Evolutionary conservation across 768 basidiomycete genomes (phyloP), one percentile per base, ranked within the genome.

Genomic region (Dentipellis fragilis): DNA sequence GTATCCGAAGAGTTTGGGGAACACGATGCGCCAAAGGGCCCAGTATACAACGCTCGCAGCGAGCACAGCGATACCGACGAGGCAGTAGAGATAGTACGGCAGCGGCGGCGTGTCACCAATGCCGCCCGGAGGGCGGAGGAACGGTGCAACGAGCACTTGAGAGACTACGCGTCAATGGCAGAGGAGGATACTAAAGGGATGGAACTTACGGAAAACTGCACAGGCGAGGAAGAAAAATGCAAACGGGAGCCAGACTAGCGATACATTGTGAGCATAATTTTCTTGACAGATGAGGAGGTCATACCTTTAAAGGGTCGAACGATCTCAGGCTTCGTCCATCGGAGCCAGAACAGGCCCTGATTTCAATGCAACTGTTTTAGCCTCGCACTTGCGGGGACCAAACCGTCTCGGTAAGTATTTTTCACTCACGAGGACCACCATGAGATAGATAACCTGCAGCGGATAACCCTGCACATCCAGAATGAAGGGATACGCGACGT

Each of bases 61-160:
- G 68, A 80, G 68, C 55, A 81, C 66, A 0, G 62, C 75, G 54
- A 80, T 81, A 0, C 77, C 80, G 1, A 81, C 75, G 6, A 80
- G 68, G 58, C 77, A 78, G 61, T 81, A 81, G 74, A 81, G 60
- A 63, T 81, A 83, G 57, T 83, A 82, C 2, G 81, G 80, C 37
- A 83, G 61, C 10, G 82, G 79, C 10, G 80, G 80, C 0, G 81
- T 81, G 59, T 84, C 80, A 11, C 81, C 82, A 0, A 78, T 72
- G 16, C 74, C 71, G 58, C 78, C 78, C 0, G 78, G 70, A 3
- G 82, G 82, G 21, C 60, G 74, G 4, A 83, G 51, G 70, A 81
- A 84, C 0, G 82, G 82, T 1, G 75, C 75, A 10, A 83, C 62
- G 4, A 84, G 68, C 8, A 84, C 81, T 77, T n/a, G 22, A 37